Base-by-base conservation (phyloP, 2,329 filamentous ascomycete genomes). In the Fusarium sp. region DNA sequence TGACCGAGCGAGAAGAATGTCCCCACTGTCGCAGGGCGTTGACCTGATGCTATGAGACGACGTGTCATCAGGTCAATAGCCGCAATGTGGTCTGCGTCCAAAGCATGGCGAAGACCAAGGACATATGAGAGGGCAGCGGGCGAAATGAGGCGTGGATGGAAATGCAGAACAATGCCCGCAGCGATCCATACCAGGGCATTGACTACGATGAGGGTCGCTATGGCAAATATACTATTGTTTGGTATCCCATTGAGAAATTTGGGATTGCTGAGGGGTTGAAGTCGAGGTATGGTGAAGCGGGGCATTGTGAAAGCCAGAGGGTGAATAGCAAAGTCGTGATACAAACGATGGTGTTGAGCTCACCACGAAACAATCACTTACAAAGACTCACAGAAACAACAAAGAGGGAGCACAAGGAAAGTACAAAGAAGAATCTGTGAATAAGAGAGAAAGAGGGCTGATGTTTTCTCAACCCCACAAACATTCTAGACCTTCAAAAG, bases 21-120 rank as follows among this genome's bases (percentile, higher is more conserved):
- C 47, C 96, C 96, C 3, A 98, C 96, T 0, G 95, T 96, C 16
- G 97, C 95, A 4, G 96, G 95, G 4, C 90, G 90, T 79, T 96
- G 94, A 23, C 94, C 95, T 0, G 93, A 89, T 1, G 95, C 95
- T 42, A 98, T 90, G 30, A 98, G 89, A 11, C 96, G 91, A 6
- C 96, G 89, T 2, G 96, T 98, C 92, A 97, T 97, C 42, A 98
- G 88, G 82, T 98, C 96, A 78, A 98, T 99, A 72, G 95, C 96
- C 77, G 83, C 83, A 78, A 88, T 89, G 81, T 98, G 96, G 82
- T 98, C 96, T n/a, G 96, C 96, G 79, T 98, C 96, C 49, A 98
- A 90, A n/a, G 96, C 96, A 85, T 98, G 96, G 46, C 96, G 92
- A 18, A 98, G 88, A 6, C 96, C 96, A 16, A 98, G 88, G 0